phyloP scores from a whole-genome alignment of 768 basidiomycete genomes.

The Symmetrospora coprosmae region DNA sequence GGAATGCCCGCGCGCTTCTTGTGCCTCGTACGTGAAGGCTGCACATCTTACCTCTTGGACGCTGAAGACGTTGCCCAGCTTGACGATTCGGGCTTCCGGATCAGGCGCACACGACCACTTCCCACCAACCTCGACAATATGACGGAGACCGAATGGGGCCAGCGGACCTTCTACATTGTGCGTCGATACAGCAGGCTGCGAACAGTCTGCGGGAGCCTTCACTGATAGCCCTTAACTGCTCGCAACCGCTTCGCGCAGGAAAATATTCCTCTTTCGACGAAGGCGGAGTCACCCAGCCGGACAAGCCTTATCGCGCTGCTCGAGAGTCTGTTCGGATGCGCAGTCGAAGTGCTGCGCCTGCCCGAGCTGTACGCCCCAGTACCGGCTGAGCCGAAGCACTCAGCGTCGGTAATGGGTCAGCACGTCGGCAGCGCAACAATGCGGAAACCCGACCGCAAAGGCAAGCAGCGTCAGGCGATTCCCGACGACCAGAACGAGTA shows the following conservation, averaged over 20 bases:
- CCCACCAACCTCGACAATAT: conserved; percentile 7
- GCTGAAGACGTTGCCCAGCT: conserved; percentile 14
- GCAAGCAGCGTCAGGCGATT: neutral
- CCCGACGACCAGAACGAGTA: neutral
- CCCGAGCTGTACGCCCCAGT: conserved; percentile 22
- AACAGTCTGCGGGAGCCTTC: too few species aligned
- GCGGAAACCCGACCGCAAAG: neutral
- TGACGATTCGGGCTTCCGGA: conserved; percentile 26
- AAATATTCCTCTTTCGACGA: conserved; percentile 23
- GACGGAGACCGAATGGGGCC: conserved; percentile 24
- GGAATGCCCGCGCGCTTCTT: neutral
- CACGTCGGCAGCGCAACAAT: neutral
- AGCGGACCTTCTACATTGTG: conserved; percentile 23
- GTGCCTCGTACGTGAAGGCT: neutral
- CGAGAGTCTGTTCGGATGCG: conserved; percentile 9
- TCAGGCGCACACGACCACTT: neutral
- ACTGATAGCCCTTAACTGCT: neutral
- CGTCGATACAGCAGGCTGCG: neutral
- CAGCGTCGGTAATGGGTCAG: neutral
- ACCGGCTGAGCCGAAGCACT: neutral
- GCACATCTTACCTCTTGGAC: neutral
- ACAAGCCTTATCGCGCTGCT: conserved; percentile 10
- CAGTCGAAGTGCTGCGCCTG: conserved; percentile 20
- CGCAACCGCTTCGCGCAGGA: neutral
- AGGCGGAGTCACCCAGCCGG: neutral